Evolutionary conservation across 106 monocot species (phyloP), one percentile per base, ranked within the genome.

Genomic region (Allium fistulosum): DNA sequence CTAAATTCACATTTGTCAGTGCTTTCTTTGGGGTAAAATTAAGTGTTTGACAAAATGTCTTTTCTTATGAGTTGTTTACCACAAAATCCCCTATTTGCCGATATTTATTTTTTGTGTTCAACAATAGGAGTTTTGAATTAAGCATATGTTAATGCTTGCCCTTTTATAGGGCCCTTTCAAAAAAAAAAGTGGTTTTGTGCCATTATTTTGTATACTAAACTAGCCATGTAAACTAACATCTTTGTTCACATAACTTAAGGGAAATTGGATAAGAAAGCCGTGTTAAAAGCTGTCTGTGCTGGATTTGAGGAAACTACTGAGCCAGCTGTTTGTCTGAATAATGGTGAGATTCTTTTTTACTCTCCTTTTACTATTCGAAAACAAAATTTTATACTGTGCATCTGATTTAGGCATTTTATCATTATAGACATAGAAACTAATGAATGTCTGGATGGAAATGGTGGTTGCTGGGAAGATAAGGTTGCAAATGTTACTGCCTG

Each of bases 251-350:
- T 51, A 62, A 71, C 69, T 82, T 28, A 86, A 92, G 96, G 96
- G 70, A 97, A 97, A 72, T 76, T 97, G 74, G 92, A 84, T 78
- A 97, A 87, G 76, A 80, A 80, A 74, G 85, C 96, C 69, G 86
- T 96, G 26, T 70, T 97, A 65, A 97, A 97, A 73, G 96, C 96
- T 75, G 75, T 92, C 60, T 97, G 92, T 79, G 68, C 96, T 75
- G 92, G 96, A 67, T 97, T 97, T 81, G 83, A 96, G 69, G 96
- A 96, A 80, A 92, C 88, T 49, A 97, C 96, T 59, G 96, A 97
- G 69, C 96, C 96, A 18, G 71, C 84, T 77, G 86, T 69, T 73
- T 97, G 96, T 84, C 78, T 97, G 70, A 91, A 78, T 72, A 76
- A 82, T 67, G 88, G 96, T 96, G 48, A 76, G 77, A 46, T 63